phyloP scores from a whole-genome alignment of 768 basidiomycete genomes.

The Leccinum incarnatum region DNA sequence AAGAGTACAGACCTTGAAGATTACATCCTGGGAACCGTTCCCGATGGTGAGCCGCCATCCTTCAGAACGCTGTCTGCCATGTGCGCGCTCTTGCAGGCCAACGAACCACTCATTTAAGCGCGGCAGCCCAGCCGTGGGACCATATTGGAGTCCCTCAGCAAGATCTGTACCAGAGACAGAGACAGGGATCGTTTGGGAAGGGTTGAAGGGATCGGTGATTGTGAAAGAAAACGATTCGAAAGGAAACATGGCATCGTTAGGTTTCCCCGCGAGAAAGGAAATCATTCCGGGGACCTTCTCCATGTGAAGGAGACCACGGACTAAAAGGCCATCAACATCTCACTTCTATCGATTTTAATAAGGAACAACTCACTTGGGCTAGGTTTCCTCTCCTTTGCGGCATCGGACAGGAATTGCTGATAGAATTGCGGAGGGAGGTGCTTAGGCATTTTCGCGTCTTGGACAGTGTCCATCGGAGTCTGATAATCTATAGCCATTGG shows the following conservation, averaged over 20 bases:
- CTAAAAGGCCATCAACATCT: conserved; percentile 32
- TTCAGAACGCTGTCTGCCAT: conserved; percentile 57
- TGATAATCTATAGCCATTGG: conserved; percentile 8
- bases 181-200: conserved; percentile 45
- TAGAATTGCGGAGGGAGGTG: conserved; percentile 56
- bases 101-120: conserved; percentile 66
- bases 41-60: conserved; percentile 81
- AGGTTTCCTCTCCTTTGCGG: conserved; percentile 59
- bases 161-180: conserved; percentile 60
- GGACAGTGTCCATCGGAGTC: background rate
- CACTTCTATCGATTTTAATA: background rate
- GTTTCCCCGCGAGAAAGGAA: conserved; percentile 87
- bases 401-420: conserved; percentile 54
- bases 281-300: conserved; percentile 78
- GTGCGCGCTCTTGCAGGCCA: conserved; percentile 66
- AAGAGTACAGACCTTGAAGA: conserved; percentile 64
- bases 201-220: conserved; percentile 48
- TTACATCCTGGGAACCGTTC: conserved; percentile 83
- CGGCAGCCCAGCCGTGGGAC: conserved; percentile 65
- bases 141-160: conserved; percentile 71
- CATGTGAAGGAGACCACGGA: conserved; percentile 70
- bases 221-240: conserved; percentile 77
- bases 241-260: conserved; percentile 88
- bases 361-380: conserved; percentile 52
- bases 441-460: background rate